Evolutionary conservation across 345 rosid genomes (phyloP).

Genomic region (Iberis pinnata): DNA sequence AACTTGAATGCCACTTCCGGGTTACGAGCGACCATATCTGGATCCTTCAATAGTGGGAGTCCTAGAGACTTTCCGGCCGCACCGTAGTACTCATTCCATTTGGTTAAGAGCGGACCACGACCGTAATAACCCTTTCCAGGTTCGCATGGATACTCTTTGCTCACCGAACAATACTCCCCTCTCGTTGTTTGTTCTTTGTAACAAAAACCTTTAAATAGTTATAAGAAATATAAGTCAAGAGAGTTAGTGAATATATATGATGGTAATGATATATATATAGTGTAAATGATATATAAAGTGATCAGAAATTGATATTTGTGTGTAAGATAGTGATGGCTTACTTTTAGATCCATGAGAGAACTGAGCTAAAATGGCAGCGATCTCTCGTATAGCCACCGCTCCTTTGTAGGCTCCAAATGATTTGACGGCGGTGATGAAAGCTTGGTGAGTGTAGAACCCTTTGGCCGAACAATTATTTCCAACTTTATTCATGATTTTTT

Average conservation of each 20-base stretch:
- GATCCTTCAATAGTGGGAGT: constrained; percentile 38
- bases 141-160: constrained; percentile 21
- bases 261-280: too few relatives aligned
- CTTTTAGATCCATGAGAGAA: constrained; percentile 46
- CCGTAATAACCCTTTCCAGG: constrained; percentile 43
- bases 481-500: constrained; percentile 35
- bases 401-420: constrained; percentile 28
- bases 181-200: constrained; percentile 32
- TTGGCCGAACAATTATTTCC: constrained; percentile 37
- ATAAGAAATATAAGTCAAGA: too few relatives aligned
- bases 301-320: too few relatives aligned
- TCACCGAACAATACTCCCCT: constrained; percentile 25
- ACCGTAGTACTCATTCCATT: constrained; percentile 56
- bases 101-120: constrained; percentile 49
- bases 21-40: constrained; percentile 42
- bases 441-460: constrained; percentile 40
- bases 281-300: too few relatives aligned
- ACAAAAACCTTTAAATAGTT: constrained; percentile 34
- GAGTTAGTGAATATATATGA: too few relatives aligned
- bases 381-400: constrained; percentile 43
- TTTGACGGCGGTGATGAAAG: constrained; percentile 29
- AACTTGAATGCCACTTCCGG: constrained; percentile 41
- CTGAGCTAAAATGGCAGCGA: constrained; percentile 50
- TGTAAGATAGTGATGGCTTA: constrained; percentile 27
- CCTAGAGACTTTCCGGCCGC: constrained; percentile 37